These are phyloP conservation scores for Harringtonia aguacate DNA, from an alignment of 2,329 filamentous ascomycete species.

Conservation along the genomic window DNA sequence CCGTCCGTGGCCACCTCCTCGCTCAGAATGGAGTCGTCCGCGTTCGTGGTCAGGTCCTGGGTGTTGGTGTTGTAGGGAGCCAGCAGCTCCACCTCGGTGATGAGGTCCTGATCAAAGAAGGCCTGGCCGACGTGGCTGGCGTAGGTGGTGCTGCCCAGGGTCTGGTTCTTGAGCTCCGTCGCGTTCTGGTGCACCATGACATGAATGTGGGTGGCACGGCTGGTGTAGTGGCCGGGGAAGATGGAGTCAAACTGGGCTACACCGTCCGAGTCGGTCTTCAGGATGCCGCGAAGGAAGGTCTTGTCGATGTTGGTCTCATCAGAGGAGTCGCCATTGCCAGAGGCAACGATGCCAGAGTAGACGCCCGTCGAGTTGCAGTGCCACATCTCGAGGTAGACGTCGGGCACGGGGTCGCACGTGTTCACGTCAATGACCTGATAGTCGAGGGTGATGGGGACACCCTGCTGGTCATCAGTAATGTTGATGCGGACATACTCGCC, in stretches of 20 bases:
- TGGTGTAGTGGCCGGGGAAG: conserved; percentile 34
- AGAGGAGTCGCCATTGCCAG: conserved; percentile 20
- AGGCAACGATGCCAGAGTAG: conserved; percentile 24
- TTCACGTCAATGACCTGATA: conserved; percentile 42
- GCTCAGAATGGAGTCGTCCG: conserved; percentile 28
- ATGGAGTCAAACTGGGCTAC: conserved; percentile 28
- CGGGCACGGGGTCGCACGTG: conserved; percentile 39
- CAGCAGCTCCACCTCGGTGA: conserved; percentile 33
- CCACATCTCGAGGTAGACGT: conserved; percentile 43
- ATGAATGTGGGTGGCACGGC: conserved; percentile 28
- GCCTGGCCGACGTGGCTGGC: conserved; percentile 49
- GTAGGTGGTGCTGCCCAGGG: conserved; percentile 31
- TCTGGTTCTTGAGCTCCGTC: conserved; percentile 34
- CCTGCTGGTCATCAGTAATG: conserved; percentile 33
- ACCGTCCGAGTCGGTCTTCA: conserved; percentile 27
- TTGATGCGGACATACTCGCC: conserved; percentile 40
- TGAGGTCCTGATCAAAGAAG: conserved; percentile 48
- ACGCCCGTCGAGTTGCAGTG: conserved; percentile 28
- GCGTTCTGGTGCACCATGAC: conserved; percentile 17
- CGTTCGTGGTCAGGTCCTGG: conserved; percentile 33
- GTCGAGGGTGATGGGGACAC: conserved; percentile 37
- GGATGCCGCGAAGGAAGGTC: conserved; percentile 33
- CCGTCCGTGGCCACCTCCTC: conserved; percentile 23
- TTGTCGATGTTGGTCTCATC: conserved; percentile 20
- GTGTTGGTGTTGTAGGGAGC: conserved; percentile 33